Evolutionary conservation across 1,139 yeast genomes (phyloP).

Genomic region (Scheffersomyces stambukii): DNA sequence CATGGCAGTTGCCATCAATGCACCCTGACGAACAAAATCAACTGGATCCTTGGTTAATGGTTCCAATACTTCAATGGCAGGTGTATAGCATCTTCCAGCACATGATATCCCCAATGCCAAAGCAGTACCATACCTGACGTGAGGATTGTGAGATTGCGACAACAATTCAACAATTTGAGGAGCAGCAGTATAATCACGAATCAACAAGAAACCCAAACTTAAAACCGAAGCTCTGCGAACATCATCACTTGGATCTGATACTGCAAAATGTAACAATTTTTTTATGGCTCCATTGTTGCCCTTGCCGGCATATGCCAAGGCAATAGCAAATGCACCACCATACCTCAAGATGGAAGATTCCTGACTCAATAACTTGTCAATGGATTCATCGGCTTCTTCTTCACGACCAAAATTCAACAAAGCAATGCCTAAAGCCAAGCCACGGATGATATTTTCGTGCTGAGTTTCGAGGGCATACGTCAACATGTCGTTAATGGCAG

Average conservation of each 20-base stretch:
- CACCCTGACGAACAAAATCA: constrained; percentile 98
- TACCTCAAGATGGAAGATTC: constrained; percentile 86
- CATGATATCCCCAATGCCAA: constrained; percentile 96
- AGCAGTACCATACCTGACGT: constrained; percentile 97
- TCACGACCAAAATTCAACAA: constrained; percentile 83
- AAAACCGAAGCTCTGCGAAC: constrained; percentile 96
- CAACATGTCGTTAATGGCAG: constrained; percentile 76
- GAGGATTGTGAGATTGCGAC: constrained; percentile 95
- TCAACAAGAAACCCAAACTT: constrained; percentile 86
- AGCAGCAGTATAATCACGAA: constrained; percentile 88
- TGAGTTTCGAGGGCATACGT: constrained; percentile 93
- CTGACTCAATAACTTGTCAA: constrained; percentile 63
- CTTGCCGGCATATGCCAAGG: constrained; percentile 96
- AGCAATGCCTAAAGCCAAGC: constrained; percentile 86
- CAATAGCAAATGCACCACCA: constrained; percentile 94
- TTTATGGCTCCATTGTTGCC: constrained; percentile 86
- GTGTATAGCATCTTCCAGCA: constrained; percentile 87
- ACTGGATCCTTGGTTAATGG: constrained; percentile 92
- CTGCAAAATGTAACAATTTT: constrained; percentile 85
- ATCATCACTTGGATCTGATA: constrained; percentile 93
- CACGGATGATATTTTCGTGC: constrained; percentile 92
- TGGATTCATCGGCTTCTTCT: constrained; percentile 71
- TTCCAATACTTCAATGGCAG: constrained; percentile 89
- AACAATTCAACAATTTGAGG: constrained; percentile 93
- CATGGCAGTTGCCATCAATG: constrained; percentile 90